Base-by-base conservation (phyloP, 1,284 basidiomycete species). In the Trametes polyzona region DNA sequence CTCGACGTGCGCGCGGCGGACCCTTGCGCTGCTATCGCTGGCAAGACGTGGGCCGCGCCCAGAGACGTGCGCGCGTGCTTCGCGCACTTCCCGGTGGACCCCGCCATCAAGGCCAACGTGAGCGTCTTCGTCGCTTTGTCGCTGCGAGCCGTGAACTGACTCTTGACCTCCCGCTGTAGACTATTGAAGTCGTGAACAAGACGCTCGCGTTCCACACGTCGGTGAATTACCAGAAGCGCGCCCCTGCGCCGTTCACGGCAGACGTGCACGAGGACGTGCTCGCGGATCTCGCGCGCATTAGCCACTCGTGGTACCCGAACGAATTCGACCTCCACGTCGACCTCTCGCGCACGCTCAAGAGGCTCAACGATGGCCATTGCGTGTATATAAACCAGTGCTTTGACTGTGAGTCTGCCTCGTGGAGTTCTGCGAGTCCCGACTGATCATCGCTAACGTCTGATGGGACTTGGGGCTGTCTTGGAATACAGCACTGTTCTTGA, bases 201-300 rank as follows among this genome's bases (percentile, higher is more conserved):
- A 83, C 83, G 0, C 72, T 85, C 27, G 77, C 79, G 16, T 84
- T 86, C 66, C 83, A 85, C 65, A 83, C 83, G 0, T 84, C 83
- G 4, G 76, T 79, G 27, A 84, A 83, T 68, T 85, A 84, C 61
- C 78, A 84, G 67, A 74, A 80, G 42, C 73, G 73, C 52, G 83
- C 83, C 4, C 82, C 83, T 1, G 66, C 71, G 43, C 83, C 83
- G 2, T 86, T 81, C 68, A 71, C 77, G n/a, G 65, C 73, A 11
- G 80, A 84, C 56, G 80, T 85, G 11, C 82, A 84, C 52, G 82
- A 83, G 59, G 79, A 86, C 61, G 66, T 86, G 19, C 71, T 76
- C 47, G 74, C 69, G 17, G 82, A 84, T 66, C 67, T 85, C 26
- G 76, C 74, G 16, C 76, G 78, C 51, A 84, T 85, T 57, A 72